A percentile compares a stretch with the other conserved stretches of the same genome.
Conservation (phyloP, 176 grass and related monocot genomes). For the Oryza australiensis region DNA sequence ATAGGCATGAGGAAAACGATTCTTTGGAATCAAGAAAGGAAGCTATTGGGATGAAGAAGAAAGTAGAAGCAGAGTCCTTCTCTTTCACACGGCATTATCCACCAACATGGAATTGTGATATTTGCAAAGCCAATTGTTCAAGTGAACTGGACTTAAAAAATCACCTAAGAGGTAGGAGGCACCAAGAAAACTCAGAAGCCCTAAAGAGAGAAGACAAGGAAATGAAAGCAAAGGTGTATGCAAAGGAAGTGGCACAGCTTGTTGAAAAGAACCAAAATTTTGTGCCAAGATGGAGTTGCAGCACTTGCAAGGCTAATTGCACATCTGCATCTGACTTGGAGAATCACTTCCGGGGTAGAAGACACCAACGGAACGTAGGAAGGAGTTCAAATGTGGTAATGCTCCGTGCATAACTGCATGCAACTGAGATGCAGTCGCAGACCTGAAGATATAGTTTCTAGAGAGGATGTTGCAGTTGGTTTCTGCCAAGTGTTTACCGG, state of each 20-base stretch:
- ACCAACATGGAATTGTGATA: constrained; percentile 13
- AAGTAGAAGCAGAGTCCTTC: background rate
- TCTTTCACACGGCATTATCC: background rate
- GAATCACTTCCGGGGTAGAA: constrained; percentile 32
- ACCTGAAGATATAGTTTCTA: background rate
- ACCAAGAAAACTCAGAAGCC: constrained; percentile 20
- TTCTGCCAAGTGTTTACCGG: background rate
- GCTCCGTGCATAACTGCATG: background rate
- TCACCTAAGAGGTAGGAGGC: constrained; percentile 32
- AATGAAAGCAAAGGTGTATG: background rate
- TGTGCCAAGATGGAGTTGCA: constrained; percentile 26
- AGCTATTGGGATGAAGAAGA: background rate
- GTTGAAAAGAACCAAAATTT: background rate
- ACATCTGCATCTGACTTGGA: constrained; percentile 21
- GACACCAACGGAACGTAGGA: constrained; percentile 3
- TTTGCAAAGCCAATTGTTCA: constrained; percentile 29
- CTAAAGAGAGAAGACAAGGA: background rate
- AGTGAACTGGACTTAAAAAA: constrained; percentile 10
- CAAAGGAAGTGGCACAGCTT: background rate
- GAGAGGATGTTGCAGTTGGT: background rate
- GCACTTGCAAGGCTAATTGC: constrained; percentile 27
- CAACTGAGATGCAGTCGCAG: background rate
- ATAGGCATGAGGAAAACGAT: constrained; percentile 4
- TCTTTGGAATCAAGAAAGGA: background rate
- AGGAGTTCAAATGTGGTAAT: background rate